These are phyloP conservation scores for Blastocrithidia nonstop DNA, from an alignment of 208 protist genomes.

Conservation along the genomic window DNA sequence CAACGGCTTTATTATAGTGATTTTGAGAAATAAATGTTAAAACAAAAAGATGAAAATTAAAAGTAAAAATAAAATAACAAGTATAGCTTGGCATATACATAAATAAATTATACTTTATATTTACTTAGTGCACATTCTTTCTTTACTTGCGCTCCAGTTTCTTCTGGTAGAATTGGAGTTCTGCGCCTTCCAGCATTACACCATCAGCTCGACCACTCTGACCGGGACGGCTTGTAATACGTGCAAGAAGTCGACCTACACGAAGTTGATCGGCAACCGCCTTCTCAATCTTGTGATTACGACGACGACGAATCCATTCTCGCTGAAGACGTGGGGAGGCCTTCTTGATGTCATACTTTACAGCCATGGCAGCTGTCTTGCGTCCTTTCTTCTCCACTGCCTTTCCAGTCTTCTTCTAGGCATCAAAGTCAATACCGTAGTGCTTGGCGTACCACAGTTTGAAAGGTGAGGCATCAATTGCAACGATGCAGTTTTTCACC, in stretches of 20 bases:
- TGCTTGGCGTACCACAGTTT: conserved; percentile 96
- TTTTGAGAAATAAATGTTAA: no score
- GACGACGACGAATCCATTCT: conserved; percentile 49
- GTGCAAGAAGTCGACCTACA: conserved; percentile 88
- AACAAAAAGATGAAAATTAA: no score
- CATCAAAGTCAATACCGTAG: conserved; percentile 92
- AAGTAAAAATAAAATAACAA: no score
- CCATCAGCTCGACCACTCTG: conserved; percentile 97
- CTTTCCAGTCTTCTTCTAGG: conserved; percentile 48
- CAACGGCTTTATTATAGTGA: no score
- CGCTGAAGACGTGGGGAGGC: conserved; percentile 52
- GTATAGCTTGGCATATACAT: no score
- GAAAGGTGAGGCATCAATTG: conserved; percentile 97
- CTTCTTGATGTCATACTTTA: conserved; percentile 70
- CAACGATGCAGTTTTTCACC: conserved; percentile 96
- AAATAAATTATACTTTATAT: no score
- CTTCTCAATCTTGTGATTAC: conserved; percentile 76
- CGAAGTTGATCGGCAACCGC: conserved; percentile 86
- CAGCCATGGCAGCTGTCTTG: conserved; percentile 30
- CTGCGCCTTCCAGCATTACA: conserved; percentile 98
- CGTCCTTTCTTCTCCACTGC: conserved; percentile 33
- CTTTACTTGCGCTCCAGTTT: conserved; percentile 97
- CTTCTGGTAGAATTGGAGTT: conserved; percentile 99
- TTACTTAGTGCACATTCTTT: no score
- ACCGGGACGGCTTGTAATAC: conserved; percentile 95